phyloP scores from a whole-genome alignment of 2,329 filamentous ascomycete genomes.

The Monosporascus sp. region DNA sequence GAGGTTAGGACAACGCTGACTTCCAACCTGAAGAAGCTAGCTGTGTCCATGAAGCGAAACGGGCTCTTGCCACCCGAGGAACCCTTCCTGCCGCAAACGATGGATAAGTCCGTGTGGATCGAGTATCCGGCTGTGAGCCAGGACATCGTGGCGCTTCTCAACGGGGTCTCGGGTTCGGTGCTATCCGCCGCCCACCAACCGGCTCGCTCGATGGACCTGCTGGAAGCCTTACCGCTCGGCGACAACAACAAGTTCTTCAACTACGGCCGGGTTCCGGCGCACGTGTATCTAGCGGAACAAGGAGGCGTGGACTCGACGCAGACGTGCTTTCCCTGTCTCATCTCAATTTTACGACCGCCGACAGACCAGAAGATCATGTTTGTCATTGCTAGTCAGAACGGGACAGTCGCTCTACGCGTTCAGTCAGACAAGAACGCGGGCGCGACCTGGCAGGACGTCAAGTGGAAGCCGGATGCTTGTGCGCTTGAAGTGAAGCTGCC shows the following conservation, averaged over 20 bases:
- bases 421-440: slow-evolving; percentile 63
- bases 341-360: slow-evolving; percentile 69
- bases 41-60: slow-evolving; percentile 80
- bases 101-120: slow-evolving; percentile 79
- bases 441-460: slow-evolving; percentile 74
- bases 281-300: slow-evolving; percentile 65
- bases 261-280: slow-evolving; percentile 72
- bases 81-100: slow-evolving; percentile 65
- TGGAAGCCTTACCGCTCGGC: slow-evolving; percentile 69
- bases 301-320: slow-evolving; percentile 63
- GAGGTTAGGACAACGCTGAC: slow-evolving; percentile 52
- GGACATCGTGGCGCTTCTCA: slow-evolving; percentile 65
- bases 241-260: slow-evolving; percentile 71
- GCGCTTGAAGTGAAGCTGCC: slow-evolving; percentile 66
- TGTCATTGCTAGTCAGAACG: slow-evolving; percentile 73
- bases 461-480: slow-evolving; percentile 66
- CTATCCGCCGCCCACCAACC: slow-evolving; percentile 44
- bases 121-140: slow-evolving; percentile 69
- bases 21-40: slow-evolving; percentile 65
- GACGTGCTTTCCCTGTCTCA: slow-evolving; percentile 65
- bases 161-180: slow-evolving; percentile 51
- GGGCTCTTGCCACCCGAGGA: slow-evolving; percentile 68
- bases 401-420: slow-evolving; percentile 69
- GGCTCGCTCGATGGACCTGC: slow-evolving; percentile 45
- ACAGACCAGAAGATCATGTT: slow-evolving; percentile 67